Evolutionary conservation across 2,329 filamentous ascomycete species (phyloP).

Genomic region (Alternaria infectoria): DNA sequence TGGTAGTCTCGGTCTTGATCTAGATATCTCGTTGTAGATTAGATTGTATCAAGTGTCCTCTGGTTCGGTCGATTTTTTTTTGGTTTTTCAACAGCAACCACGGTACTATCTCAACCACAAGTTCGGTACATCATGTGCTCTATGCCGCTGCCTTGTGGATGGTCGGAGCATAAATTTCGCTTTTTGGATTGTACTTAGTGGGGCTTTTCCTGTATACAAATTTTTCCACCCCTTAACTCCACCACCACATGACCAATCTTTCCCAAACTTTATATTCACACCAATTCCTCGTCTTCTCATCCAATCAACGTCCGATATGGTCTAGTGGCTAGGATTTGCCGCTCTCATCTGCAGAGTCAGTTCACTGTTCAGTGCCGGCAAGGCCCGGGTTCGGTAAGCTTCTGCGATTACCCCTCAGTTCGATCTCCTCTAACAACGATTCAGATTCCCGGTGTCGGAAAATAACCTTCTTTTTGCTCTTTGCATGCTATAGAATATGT

Average conservation of each 20-base stretch:
- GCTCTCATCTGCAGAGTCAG: conserved; percentile 1
- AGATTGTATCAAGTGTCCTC: background rate
- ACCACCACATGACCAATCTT: background rate
- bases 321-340: conserved; percentile 3
- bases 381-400: background rate
- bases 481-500: background rate
- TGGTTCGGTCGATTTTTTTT: no score
- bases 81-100: no score
- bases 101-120: no score
- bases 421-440: background rate
- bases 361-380: conserved; percentile 1
- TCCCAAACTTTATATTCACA: background rate
- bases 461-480: background rate
- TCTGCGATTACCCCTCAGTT: background rate
- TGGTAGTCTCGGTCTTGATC: conserved; percentile 12
- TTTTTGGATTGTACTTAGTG: background rate
- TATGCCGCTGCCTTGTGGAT: no score
- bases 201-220: background rate
- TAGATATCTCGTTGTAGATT: background rate
- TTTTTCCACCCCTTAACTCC: background rate
- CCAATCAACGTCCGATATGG: background rate
- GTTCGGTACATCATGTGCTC: no score
- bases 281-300: background rate
- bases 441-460: conserved; percentile 1
- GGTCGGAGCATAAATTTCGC: no score